Evolutionary conservation across 257 asterid species (phyloP), one percentile per base, ranked within the genome.

Genomic region (Salvia hispanica): DNA sequence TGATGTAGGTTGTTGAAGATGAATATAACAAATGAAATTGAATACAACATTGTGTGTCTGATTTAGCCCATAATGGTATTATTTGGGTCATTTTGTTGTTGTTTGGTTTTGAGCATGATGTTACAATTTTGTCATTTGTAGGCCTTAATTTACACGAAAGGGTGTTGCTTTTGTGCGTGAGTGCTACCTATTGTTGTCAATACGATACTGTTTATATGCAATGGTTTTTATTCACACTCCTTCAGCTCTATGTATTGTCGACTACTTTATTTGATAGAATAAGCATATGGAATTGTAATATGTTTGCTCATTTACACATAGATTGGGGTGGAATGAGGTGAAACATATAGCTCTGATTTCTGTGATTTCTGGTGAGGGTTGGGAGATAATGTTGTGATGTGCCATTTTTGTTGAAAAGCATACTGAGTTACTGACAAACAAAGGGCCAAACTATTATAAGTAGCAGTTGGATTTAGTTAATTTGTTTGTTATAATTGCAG

Each of bases 401-500:
- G 44, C 44, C 7, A n/a, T 50, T 55, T 10, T 15, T 5, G 16
- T 56, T 13, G 9, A 48, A 48, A 18, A n/a, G 16, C 31, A 50
- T 55, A 42, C 42, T 25, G 31, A 25, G 31, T 25, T 25, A 25
- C 31, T 16, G 6, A 54, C 47, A 25, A n/a, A 44, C 58, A 50
- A 18, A 12, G 42, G n/a, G 60, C 60, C 43, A 9, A 6, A 47
- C 16, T 66, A 43, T 69, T 55, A 7, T 56, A 9, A 44, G 44
- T 25, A 15, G n/a, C 16, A 59, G 33, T 46, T 40, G 36, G 58
- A 50, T 80, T 67, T 54, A 15, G 37, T 40, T 64, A 37, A 25
- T 34, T 34, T 40, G 13, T 62, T 7, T 45, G 61, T 64, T 74
- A 40, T 60, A 46, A 50, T 50, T 68, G 74, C 81, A 78, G 83